A percentile compares a stretch with the other conserved stretches of the same genome.
phyloP scores from a whole-genome alignment of 768 basidiomycete genomes.

The Boletus pseudo-olivaceus region DNA sequence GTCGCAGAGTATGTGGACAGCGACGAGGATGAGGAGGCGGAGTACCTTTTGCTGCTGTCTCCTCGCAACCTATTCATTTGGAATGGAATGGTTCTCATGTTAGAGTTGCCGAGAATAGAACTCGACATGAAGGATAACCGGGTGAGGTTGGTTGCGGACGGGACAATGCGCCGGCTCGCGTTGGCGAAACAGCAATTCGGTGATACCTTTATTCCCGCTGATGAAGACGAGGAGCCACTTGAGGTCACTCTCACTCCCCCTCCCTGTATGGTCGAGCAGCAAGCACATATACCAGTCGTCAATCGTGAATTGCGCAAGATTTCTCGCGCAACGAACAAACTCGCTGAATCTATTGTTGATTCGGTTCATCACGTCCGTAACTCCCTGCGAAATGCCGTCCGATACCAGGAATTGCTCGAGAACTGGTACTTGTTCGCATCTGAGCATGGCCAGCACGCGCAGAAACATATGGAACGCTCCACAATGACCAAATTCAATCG shows the following conservation, averaged over 20 bases:
- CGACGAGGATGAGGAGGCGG: slow-evolving; percentile 54
- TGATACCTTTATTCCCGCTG: slow-evolving; percentile 56
- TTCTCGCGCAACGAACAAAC: slow-evolving; percentile 78
- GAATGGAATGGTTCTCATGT: slow-evolving; percentile 83
- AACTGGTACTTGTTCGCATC: slow-evolving; percentile 98
- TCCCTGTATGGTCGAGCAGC: slow-evolving; percentile 67
- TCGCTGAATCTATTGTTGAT: slow-evolving; percentile 90
- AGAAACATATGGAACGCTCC: slow-evolving; percentile 79
- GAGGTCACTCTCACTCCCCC: slow-evolving; percentile 41
- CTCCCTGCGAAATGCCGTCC: slow-evolving; percentile 55
- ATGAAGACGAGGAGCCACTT: slow-evolving; percentile 58
- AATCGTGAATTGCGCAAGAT: slow-evolving; percentile 91
- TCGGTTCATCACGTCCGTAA: slow-evolving; percentile 85
- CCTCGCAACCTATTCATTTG: slow-evolving; percentile 86
- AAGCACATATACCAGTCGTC: slow-evolving; percentile 87
- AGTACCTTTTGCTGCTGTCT: slow-evolving; percentile 83
- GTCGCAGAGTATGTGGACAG: slow-evolving; percentile 40
- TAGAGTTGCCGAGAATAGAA: slow-evolving; percentile 73
- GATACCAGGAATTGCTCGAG: slow-evolving; percentile 81
- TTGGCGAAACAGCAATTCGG: slow-evolving; percentile 75
- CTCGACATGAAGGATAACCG: slow-evolving; percentile 81
- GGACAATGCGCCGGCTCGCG: slow-evolving; percentile 70
- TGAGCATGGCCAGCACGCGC: slow-evolving; percentile 88
- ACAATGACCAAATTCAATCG: slow-evolving; percentile 75
- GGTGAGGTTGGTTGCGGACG: slow-evolving; percentile 91